Base-by-base conservation (phyloP, 371 early-diverging fungal species). In the Circinella umbellata region DNA sequence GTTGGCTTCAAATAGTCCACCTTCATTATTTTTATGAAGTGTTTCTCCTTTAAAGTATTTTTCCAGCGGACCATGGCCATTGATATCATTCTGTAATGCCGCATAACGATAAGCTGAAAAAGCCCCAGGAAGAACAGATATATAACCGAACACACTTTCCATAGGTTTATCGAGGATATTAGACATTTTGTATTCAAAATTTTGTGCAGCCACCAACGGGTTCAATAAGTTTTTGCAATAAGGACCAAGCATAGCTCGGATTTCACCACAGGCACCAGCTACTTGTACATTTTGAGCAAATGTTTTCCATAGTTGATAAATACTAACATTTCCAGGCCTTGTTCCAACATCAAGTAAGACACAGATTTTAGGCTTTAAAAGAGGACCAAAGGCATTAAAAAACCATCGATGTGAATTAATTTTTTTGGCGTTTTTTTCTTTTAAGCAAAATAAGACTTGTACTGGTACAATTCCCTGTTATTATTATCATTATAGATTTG, bases 101-200 rank as follows among this genome's bases (percentile, higher is more conserved):
- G 69, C 67, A 65, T 86, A 92, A 34, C 91, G 83, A 68, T 92
- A 91, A 0, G 91, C 92, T 4, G 90, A 91, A 68, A 92, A 92
- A 0, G 92, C 92, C 57, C 92, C 92, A 7, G 94, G 94, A 4
- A 93, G 79, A 5, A 95, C 95, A 5, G 89, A 84, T 68, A 95
- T 95, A 72, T 92, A 95, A 3, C 95, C 95, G 80, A 92, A 91
- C n/a, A 91, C 90, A 0, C 89, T 89, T 67, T 94, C 95, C 20
- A 94, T 67, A 9, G 92, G 92, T 71, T 95, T 95, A 70, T 95
- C 95, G 35, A 95, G 80, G 55, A 95, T 94, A 72, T 93, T 94
- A 65, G 87, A 87, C 89, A 90, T 90, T 76, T 96, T 96, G 87
- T 95, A 96, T 81, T 91, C 96, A 83, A 97, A 97, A 81, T 96